Conservation (phyloP, 352 stramenopile genomes). For the Phytophthora meadii region DNA sequence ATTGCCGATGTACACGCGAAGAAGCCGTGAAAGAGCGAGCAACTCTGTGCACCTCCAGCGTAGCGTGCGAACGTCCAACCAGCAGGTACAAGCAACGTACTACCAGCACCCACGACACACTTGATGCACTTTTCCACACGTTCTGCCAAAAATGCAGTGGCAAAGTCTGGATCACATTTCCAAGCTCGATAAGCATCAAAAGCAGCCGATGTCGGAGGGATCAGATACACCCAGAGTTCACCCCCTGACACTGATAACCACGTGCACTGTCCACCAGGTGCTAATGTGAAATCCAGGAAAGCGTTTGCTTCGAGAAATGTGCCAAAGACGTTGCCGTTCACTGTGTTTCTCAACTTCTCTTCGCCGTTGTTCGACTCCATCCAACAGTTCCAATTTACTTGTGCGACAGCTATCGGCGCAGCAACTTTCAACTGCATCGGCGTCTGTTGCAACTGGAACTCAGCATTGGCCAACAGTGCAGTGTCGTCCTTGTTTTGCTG, state of each 20-base stretch:
- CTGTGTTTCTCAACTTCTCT: constrained; percentile 8
- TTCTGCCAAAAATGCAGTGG: constrained; percentile 67
- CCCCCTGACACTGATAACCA: constrained; percentile 76
- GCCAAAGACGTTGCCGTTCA: constrained; percentile 66
- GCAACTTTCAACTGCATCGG: constrained; percentile 41
- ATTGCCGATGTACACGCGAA: constrained; percentile 68
- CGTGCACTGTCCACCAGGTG: constrained; percentile 53
- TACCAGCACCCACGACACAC: constrained; percentile 52
- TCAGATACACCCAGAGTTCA: constrained; percentile 70
- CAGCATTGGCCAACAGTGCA: constrained; percentile 47
- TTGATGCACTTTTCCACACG: constrained; percentile 80
- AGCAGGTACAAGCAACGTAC: constrained; percentile 65
- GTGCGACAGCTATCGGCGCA: constrained; percentile 51
- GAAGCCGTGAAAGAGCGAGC: constrained; percentile 63
- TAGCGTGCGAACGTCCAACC: constrained; percentile 83
- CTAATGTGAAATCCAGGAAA: constrained; percentile 77
- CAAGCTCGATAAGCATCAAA: constrained; percentile 66
- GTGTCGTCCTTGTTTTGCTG: constrained; percentile 26
- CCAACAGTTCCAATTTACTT: constrained; percentile 63
- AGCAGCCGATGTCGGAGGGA: constrained; percentile 59
- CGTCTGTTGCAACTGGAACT: constrained; percentile 61
- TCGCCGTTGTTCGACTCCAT: constrained; percentile 27
- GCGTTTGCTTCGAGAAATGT: constrained; percentile 56
- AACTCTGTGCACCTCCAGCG: constrained; percentile 46
- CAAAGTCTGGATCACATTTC: constrained; percentile 47